Percentiles rank a stretch among this genome's conserved stretches.
Conservation (phyloP, 2,329 filamentous ascomycete genomes). For the Aspergillus pseudoterreus region DNA sequence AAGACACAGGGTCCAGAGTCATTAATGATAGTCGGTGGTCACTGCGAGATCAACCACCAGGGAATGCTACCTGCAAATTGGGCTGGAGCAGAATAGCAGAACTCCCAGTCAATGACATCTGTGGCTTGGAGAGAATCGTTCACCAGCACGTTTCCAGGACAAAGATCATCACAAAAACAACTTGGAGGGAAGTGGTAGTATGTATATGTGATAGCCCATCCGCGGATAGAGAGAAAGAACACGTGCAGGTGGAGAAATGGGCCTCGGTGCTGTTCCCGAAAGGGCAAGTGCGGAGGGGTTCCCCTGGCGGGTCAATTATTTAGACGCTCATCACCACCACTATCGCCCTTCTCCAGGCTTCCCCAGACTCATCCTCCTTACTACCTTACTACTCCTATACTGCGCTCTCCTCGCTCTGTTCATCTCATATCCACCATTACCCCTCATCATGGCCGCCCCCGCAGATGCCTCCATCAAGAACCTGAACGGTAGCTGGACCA, state of each 20-base stretch:
- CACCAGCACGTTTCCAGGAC: constrained; percentile 23
- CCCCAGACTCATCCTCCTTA: background rate
- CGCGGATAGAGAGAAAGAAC: background rate
- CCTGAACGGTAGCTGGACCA: constrained; percentile 65
- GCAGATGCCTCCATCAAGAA: constrained; percentile 62
- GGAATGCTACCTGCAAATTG: constrained; percentile 16
- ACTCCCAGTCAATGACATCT: constrained; percentile 28
- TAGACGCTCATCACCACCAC: background rate
- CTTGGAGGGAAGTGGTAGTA: constrained; percentile 13
- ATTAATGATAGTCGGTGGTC: constrained; percentile 5
- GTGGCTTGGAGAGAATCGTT: constrained; percentile 16
- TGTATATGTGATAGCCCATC: background rate
- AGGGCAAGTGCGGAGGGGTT: background rate
- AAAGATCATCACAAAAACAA: constrained; percentile 25
- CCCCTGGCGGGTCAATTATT: no score
- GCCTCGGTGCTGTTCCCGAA: background rate
- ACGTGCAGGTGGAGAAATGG: background rate
- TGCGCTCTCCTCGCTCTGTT: background rate
- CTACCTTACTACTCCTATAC: background rate
- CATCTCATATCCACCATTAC: constrained; percentile 1
- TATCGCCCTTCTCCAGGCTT: background rate
- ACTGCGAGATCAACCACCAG: constrained; percentile 2
- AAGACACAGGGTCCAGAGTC: background rate
- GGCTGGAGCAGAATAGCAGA: constrained; percentile 18
- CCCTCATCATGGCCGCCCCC: constrained; percentile 66